Evolutionary conservation across 1,139 yeast species (phyloP), one percentile per base, ranked within the genome.

Genomic region (Trichomonascaceae sp.): DNA sequence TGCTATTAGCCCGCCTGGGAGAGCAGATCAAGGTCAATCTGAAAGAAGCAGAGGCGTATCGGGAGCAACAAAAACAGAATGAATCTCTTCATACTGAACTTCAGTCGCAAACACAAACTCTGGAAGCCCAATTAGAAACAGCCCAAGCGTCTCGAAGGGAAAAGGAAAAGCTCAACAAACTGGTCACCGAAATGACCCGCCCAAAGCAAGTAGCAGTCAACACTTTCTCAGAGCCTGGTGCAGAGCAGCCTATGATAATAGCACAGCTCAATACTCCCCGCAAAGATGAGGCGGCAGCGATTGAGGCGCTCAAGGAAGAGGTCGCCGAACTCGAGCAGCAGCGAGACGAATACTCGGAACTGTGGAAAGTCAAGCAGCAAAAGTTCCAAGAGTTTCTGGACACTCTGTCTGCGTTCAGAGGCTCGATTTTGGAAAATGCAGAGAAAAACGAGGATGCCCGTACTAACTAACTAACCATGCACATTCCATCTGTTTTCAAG

Each of bases 301-400:
- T 47, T 26, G 45, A 40, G 11, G 31, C 43, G 6, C 40, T 55
- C 13, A 38, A 38, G 17, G 42, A 43, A 15, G 58, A 53, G 30
- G 51, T 54, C 17, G 39, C 34, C 5, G 54, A 44, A 26, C 40
- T 57, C 28, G 49, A 50, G 34, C 35, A 36, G 11, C 50, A 44
- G 31, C 42, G 37, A 33, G 42, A 37, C 9, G 37, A 34, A 29
- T 42, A 43, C 31, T 43, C 46, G 23, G 36, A 36, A 16, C 38
- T 37, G 13, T 50, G 57, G 56, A 37, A 41, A 13, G 40, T 40
- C 11, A 42, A 56, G 4, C 38, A 45, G 20, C 44, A 37, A 15
- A 45, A 45, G 32, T 51, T 51, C 28, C 43, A 40, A 4, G 44
- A 42, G 18, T 37, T 54, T 20, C 31, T 45, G 31, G 44, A 38